These are phyloP conservation scores for Debaryomycetaceae sp. DNA, from an alignment of 1,139 yeast genomes.

Conservation along the genomic window DNA sequence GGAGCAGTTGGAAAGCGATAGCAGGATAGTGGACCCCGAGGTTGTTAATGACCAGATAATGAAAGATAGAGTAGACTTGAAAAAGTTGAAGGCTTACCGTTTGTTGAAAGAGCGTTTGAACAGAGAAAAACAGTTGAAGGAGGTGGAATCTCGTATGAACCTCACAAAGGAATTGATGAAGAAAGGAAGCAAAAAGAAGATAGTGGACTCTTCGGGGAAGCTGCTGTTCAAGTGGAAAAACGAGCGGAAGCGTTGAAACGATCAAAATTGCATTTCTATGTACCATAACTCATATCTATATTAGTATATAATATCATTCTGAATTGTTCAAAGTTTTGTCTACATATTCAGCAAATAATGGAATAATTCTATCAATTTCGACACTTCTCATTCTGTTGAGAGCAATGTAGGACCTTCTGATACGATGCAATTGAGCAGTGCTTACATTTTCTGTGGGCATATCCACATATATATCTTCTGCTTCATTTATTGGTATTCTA, in stretches of 20 bases:
- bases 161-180: slow-evolving; percentile 84
- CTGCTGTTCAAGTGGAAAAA: slow-evolving; percentile 82
- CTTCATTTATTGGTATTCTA: slow-evolving; percentile 37
- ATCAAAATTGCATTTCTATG: neutral
- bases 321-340: slow-evolving; percentile 47
- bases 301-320: slow-evolving; percentile 5
- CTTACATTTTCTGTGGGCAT: slow-evolving; percentile 66
- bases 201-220: slow-evolving; percentile 61
- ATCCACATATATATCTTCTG: slow-evolving; percentile 41
- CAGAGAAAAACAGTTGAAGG: slow-evolving; percentile 61
- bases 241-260: slow-evolving; percentile 59
- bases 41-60: slow-evolving; percentile 26
- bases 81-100: slow-evolving; percentile 58
- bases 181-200: slow-evolving; percentile 81
- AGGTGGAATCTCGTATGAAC: slow-evolving; percentile 72
- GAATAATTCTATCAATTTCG: slow-evolving; percentile 62
- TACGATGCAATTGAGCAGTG: slow-evolving; percentile 76
- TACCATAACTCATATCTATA: neutral
- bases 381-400: slow-evolving; percentile 76
- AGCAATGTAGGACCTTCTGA: slow-evolving; percentile 75
- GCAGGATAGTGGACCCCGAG: slow-evolving; percentile 23
- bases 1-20: slow-evolving; percentile 53
- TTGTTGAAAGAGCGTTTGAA: slow-evolving; percentile 57
- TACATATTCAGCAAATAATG: slow-evolving; percentile 72
- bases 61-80: slow-evolving; percentile 46